A percentile compares a stretch with the other conserved stretches of the same genome.
Conservation (phyloP, 345 rosid species). For the Mangifera indica region DNA sequence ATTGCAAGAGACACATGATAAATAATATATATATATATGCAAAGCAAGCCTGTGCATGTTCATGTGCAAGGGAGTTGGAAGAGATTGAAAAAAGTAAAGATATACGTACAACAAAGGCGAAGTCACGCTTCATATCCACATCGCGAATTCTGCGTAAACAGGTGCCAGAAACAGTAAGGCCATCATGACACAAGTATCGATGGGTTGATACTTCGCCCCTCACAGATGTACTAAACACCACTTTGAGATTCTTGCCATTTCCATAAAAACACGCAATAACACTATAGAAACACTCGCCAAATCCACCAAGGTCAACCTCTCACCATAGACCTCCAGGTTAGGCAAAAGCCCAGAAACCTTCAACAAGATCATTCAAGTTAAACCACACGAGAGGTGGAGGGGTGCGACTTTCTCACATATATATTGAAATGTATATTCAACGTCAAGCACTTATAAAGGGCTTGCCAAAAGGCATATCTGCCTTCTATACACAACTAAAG, state of each 20-base stretch:
- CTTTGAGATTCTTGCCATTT: constrained; percentile 80
- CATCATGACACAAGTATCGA: constrained; percentile 91
- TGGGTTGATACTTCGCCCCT: constrained; percentile 80
- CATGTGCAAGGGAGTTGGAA: neutral
- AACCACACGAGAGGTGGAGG: constrained; percentile 46
- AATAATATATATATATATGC: too few species aligned
- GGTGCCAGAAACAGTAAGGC: constrained; percentile 98
- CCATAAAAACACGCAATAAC: constrained; percentile 72
- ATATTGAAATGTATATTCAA: constrained; percentile 32
- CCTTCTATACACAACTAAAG: constrained; percentile 12
- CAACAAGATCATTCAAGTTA: constrained; percentile 96
- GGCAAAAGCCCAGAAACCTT: constrained; percentile 93
- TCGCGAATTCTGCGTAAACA: constrained; percentile 95
- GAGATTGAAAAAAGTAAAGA: constrained; percentile 10
- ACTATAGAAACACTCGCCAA: constrained; percentile 79
- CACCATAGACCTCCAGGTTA: constrained; percentile 94
- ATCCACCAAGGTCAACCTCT: constrained; percentile 89
- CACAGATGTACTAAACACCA: constrained; percentile 89
- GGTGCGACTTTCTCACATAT: constrained; percentile 44
- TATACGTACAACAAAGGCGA: constrained; percentile 90
- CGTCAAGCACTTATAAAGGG: constrained; percentile 31
- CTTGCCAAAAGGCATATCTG: constrained; percentile 16
- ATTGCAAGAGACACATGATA: constrained; percentile 19
- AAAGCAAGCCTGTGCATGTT: too few species aligned
- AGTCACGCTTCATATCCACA: constrained; percentile 99